Evolutionary conservation across 495 filamentous ascomycete species (phyloP).

Genomic region (Podospora sp.): DNA sequence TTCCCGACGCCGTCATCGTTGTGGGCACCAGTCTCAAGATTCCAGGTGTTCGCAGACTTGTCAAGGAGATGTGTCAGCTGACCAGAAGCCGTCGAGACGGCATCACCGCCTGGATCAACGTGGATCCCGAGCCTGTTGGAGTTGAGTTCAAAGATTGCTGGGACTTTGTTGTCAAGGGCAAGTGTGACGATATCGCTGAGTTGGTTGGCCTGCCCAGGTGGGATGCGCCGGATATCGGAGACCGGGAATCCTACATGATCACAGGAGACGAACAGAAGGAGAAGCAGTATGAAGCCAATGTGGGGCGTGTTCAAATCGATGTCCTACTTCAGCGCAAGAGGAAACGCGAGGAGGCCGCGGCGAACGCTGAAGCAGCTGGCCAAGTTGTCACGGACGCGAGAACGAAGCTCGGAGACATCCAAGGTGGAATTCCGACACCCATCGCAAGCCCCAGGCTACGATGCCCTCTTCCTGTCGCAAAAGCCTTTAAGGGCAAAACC

Average conservation of each 20-base stretch:
- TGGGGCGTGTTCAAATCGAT: conserved; percentile 42
- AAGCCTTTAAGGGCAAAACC: conserved; percentile 32
- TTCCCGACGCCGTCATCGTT: conserved; percentile 90
- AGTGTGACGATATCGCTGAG: conserved; percentile 84
- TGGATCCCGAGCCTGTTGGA: conserved; percentile 75
- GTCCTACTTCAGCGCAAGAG: conserved; percentile 41
- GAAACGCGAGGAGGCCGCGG: conserved; percentile 25
- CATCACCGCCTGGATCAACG: conserved; percentile 93
- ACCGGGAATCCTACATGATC: conserved; percentile 40
- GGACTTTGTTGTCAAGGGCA: conserved; percentile 84
- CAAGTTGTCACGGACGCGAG: conserved; percentile 26
- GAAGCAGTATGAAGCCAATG: conserved; percentile 30
- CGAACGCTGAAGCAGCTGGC: conserved; percentile 25
- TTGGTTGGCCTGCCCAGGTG: conserved; percentile 73
- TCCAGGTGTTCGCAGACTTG: conserved; percentile 84
- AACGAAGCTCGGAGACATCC: conserved; percentile 26
- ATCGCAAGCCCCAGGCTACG: conserved; percentile 58
- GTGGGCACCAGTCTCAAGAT: conserved; percentile 96
- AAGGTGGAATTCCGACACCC: conserved; percentile 64
- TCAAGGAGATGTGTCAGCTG: conserved; percentile 83
- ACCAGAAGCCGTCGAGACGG: conserved; percentile 80
- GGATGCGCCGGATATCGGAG: conserved; percentile 62
- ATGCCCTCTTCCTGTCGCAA: conserved; percentile 45
- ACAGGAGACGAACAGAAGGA: conserved; percentile 46
- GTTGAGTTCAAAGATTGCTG: conserved; percentile 89